phyloP scores from a whole-genome alignment of 2,329 filamentous ascomycete species.

The Juglanconis juglandina region DNA sequence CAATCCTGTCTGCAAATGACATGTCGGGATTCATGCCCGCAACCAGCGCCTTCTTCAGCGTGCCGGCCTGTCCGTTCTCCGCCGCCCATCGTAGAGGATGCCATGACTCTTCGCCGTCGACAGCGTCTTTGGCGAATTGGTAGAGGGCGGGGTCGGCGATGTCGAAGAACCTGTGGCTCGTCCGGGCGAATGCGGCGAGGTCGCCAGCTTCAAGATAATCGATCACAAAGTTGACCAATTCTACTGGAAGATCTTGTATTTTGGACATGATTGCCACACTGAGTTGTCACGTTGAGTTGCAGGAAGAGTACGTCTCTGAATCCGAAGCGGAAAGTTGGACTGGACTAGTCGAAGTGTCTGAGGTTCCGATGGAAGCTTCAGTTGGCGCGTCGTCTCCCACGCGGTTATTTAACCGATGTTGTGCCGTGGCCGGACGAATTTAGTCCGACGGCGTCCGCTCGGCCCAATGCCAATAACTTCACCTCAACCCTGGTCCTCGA shows the following conservation, averaged over 20 bases:
- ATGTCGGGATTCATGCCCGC: slow-evolving; percentile 25
- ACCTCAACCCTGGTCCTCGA: too few species aligned
- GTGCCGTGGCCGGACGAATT: too few species aligned
- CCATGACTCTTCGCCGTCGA: slow-evolving; percentile 15
- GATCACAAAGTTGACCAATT: slow-evolving; percentile 25
- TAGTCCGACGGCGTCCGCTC: too few species aligned
- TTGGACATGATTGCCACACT: background rate
- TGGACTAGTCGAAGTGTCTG: too few species aligned
- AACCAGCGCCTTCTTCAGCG: slow-evolving; percentile 23
- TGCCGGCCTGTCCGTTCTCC: slow-evolving; percentile 22
- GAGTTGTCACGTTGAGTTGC: background rate
- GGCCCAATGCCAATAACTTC: too few species aligned
- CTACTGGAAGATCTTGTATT: slow-evolving; percentile 22
- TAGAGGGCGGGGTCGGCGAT: slow-evolving; percentile 25
- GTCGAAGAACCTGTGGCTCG: slow-evolving; percentile 22
- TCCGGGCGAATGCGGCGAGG: slow-evolving; percentile 24
- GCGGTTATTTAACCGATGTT: too few species aligned
- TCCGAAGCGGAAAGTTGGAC: too few species aligned
- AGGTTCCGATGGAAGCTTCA: too few species aligned
- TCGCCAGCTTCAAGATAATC: slow-evolving; percentile 23
- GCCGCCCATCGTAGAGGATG: slow-evolving; percentile 26
- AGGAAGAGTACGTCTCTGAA: background rate
- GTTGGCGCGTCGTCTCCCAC: too few species aligned
- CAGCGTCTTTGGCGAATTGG: slow-evolving; percentile 17
- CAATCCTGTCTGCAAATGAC: slow-evolving; percentile 15